Percentiles rank a stretch among this genome's conserved stretches.
Conservation (phyloP, 352 stramenopile genomes). For the Globisporangium spiculum region DNA sequence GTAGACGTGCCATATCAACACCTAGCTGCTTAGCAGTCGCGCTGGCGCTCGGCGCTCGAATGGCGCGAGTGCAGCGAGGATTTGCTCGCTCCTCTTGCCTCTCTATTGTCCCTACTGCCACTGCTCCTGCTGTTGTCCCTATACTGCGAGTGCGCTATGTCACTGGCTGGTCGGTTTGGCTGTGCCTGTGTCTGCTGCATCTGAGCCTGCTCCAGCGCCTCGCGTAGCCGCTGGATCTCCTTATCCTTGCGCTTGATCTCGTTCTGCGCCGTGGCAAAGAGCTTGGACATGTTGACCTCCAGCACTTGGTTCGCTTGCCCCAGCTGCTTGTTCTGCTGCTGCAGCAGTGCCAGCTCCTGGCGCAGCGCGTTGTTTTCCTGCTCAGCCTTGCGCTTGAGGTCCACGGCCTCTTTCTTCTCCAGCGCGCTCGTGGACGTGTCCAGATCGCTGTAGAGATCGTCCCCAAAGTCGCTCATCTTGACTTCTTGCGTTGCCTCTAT, state of each 20-base stretch:
- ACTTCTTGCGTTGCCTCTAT: background rate
- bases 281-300: conserved; percentile 68
- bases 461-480: conserved; percentile 17
- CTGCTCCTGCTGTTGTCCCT: background rate
- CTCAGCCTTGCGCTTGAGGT: conserved; percentile 53
- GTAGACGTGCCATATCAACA: background rate
- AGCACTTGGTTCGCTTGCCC: conserved; percentile 56
- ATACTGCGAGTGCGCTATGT: background rate
- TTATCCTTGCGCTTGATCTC: conserved; percentile 79
- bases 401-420: conserved; percentile 57
- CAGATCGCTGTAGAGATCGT: conserved; percentile 80
- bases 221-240: conserved; percentile 67
- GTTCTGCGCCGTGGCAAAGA: conserved; percentile 73
- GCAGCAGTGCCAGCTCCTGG: conserved; percentile 57
- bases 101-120: background rate
- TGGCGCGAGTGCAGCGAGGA: conserved; percentile 11
- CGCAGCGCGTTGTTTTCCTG: conserved; percentile 48
- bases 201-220: conserved; percentile 28
- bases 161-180: background rate
- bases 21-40: background rate
- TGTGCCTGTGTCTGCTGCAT: background rate
- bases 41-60: conserved; percentile 8
- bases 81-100: background rate
- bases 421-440: conserved; percentile 75
- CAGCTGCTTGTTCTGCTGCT: conserved; percentile 58